phyloP scores from a whole-genome alignment of 345 rosid species.

The Bruguiera sexangula region DNA sequence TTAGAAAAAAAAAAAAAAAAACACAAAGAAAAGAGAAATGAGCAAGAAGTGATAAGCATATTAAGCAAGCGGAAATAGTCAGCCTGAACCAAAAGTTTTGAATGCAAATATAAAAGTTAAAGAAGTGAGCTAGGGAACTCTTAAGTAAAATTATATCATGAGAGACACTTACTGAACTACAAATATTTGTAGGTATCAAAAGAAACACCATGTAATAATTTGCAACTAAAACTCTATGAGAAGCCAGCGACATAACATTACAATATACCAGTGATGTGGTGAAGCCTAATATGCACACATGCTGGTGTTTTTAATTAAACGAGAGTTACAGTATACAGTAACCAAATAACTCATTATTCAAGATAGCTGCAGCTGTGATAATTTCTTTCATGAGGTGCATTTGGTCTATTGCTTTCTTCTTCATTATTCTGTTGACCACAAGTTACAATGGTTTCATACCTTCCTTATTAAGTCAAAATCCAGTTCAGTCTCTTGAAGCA shows the following conservation, averaged over 20 bases:
- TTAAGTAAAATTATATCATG: too few relatives aligned
- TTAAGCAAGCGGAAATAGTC: too few relatives aligned
- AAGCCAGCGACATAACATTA: background rate
- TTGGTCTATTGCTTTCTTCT: background rate
- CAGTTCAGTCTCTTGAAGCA: slow-evolving; percentile 76
- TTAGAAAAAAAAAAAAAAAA: too few relatives aligned
- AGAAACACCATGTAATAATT: too few relatives aligned
- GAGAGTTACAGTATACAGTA: background rate
- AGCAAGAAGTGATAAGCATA: too few relatives aligned
- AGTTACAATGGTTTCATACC: slow-evolving; percentile 35
- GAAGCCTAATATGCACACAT: background rate
- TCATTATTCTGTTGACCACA: background rate
- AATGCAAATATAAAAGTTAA: too few relatives aligned
- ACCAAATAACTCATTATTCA: background rate
- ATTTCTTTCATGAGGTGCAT: background rate
- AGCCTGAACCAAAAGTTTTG: too few relatives aligned
- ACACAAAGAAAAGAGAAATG: too few relatives aligned
- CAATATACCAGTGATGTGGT: background rate
- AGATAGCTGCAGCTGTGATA: background rate
- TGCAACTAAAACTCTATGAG: too few relatives aligned
- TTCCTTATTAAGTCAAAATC: slow-evolving; percentile 75
- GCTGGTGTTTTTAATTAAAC: background rate
- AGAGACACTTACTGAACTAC: too few relatives aligned
- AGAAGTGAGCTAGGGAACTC: too few relatives aligned
- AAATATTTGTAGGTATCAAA: too few relatives aligned